phyloP scores from a whole-genome alignment of 2,329 filamentous ascomycete genomes.

The Penicillium sp. region DNA sequence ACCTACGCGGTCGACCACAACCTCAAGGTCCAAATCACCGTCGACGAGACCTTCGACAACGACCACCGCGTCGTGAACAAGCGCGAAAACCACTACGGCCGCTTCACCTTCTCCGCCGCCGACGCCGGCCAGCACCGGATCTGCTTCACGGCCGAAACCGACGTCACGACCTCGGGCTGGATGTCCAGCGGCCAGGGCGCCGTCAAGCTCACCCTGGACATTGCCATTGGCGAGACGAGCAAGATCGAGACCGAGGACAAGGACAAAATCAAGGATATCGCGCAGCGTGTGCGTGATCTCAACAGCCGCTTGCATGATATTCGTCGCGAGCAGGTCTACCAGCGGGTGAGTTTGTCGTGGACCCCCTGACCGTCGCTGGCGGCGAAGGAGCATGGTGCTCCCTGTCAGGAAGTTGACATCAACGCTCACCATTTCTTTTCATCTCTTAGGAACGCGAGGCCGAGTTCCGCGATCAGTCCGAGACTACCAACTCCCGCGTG shows the following conservation, averaged over 20 bases:
- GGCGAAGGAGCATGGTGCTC: background rate
- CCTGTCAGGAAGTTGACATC: background rate
- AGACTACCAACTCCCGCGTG: slow-evolving; percentile 86
- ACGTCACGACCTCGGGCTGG: slow-evolving; percentile 70
- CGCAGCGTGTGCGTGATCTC: slow-evolving; percentile 83
- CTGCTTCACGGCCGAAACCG: slow-evolving; percentile 86
- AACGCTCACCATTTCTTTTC: background rate
- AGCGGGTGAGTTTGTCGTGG: slow-evolving; percentile 63
- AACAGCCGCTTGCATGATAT: slow-evolving; percentile 87
- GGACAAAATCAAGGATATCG: slow-evolving; percentile 86
- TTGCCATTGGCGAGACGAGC: slow-evolving; percentile 92
- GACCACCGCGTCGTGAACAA: slow-evolving; percentile 94
- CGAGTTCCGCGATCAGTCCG: slow-evolving; percentile 97
- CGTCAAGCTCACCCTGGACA: slow-evolving; percentile 81
- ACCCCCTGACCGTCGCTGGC: background rate
- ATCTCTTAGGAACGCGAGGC: slow-evolving; percentile 81
- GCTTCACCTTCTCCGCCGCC: slow-evolving; percentile 93
- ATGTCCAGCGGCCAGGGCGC: slow-evolving; percentile 71
- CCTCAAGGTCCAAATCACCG: slow-evolving; percentile 83
- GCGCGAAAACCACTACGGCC: slow-evolving; percentile 71
- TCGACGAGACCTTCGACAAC: slow-evolving; percentile 96
- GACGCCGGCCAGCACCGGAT: slow-evolving; percentile 95
- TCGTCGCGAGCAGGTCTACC: slow-evolving; percentile 91
- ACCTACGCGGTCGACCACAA: slow-evolving; percentile 72
- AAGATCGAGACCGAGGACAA: slow-evolving; percentile 94